Percentiles rank a stretch among this genome's conserved stretches.
Evolutionary conservation across 1,139 yeast genomes (phyloP).

Genomic region (Blastobotrys proliferans): DNA sequence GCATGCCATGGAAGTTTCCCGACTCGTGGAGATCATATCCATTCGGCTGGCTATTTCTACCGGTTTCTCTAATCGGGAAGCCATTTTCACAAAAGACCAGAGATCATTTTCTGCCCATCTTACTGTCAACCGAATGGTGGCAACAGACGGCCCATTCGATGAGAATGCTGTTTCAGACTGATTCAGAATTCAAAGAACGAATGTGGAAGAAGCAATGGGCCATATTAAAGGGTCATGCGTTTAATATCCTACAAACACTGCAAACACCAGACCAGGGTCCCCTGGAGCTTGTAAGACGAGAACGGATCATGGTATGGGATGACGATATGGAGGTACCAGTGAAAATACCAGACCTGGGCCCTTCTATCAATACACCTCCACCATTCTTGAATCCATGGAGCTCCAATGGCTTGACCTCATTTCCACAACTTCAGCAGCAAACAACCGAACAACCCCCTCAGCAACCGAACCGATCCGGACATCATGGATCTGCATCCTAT

Average conservation of each 20-base stretch:
- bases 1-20: conserved; percentile 82
- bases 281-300: conserved; percentile 57
- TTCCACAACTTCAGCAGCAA: too few relatives aligned
- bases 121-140: conserved; percentile 71
- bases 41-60: conserved; percentile 73
- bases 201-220: conserved; percentile 70
- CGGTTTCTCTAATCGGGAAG: conserved; percentile 59
- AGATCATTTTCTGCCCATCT: conserved; percentile 52
- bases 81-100: conserved; percentile 60
- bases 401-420: too few relatives aligned
- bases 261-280: conserved; percentile 61
- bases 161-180: conserved; percentile 49
- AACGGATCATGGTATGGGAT: conserved; percentile 56
- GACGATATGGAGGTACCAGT: conserved; percentile 59
- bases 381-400: too few relatives aligned
- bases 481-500: not conserved
- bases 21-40: conserved; percentile 82
- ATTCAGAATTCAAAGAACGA: conserved; percentile 58
- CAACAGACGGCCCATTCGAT: conserved; percentile 51
- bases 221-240: conserved; percentile 74
- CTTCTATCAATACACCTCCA: conserved; percentile 26
- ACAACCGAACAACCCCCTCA: conserved; percentile 6
- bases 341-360: conserved; percentile 26
- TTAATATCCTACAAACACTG: conserved; percentile 65
- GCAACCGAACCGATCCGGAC: too few relatives aligned